phyloP scores from a whole-genome alignment of 176 grass and related monocot species.

The Paspalum vaginatum region DNA sequence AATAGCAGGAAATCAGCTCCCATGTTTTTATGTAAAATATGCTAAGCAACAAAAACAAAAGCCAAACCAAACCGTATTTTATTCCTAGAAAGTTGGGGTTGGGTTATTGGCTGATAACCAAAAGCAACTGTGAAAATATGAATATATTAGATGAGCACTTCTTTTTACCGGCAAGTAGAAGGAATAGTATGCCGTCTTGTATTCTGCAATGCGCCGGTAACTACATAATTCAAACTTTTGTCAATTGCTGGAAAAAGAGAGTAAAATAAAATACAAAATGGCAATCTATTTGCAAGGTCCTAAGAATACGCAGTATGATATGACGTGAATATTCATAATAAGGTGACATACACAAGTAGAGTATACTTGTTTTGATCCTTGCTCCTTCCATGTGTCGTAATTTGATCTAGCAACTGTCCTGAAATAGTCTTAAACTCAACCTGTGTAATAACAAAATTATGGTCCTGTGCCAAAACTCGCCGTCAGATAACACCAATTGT shows the following conservation, averaged over 20 bases:
- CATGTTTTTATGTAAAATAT: not conserved
- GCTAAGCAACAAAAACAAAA: not conserved
- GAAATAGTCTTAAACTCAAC: conserved; percentile 61
- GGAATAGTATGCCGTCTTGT: conserved; percentile 68
- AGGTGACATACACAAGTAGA: conserved; percentile 42
- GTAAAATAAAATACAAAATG: not conserved
- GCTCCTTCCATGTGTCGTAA: conserved; percentile 59
- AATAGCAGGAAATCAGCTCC: not conserved
- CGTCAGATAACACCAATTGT: not conserved
- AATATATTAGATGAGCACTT: not conserved
- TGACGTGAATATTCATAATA: not conserved
- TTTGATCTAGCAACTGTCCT: conserved; percentile 59
- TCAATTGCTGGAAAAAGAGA: conserved; percentile 17
- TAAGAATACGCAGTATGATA: not conserved
- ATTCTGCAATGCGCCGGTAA: conserved; percentile 52
- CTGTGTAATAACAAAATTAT: conserved; percentile 32
- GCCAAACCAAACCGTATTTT: too few species aligned
- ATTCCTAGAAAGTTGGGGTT: too few species aligned
- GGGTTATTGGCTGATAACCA: not conserved
- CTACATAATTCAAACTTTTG: conserved; percentile 31
- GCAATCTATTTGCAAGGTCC: not conserved
- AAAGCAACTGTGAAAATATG: not conserved
- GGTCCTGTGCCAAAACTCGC: not conserved
- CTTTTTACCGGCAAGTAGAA: conserved; percentile 63
- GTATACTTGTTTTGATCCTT: conserved; percentile 61